These are phyloP conservation scores for Colletotrichum coccodes DNA, from an alignment of 2,329 filamentous ascomycete genomes.

Conservation along the genomic window DNA sequence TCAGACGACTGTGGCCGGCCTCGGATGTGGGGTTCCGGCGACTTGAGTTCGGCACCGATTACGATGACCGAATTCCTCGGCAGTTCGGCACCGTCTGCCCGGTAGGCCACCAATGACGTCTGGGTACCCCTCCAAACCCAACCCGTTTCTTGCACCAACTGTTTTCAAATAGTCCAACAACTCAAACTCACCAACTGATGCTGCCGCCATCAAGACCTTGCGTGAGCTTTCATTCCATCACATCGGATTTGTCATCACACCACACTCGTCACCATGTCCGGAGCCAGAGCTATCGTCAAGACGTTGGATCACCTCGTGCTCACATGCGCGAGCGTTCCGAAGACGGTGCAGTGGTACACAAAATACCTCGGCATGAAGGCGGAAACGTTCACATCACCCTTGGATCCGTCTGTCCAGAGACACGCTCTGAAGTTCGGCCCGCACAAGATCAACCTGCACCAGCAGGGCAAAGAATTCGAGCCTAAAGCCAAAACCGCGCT, in stretches of 20 bases:
- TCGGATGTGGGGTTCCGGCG: constrained; percentile 6
- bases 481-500: constrained; percentile 65
- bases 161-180: background rate
- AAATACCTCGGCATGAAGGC: constrained; percentile 66
- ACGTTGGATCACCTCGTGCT: constrained; percentile 71
- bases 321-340: constrained; percentile 61
- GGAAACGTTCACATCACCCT: constrained; percentile 57
- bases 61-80: constrained; percentile 11
- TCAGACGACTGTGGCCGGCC: background rate
- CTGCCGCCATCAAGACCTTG: background rate
- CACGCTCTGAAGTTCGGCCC: constrained; percentile 65
- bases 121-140: background rate
- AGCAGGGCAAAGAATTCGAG: constrained; percentile 66
- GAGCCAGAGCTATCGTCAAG: constrained; percentile 42
- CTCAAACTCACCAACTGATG: background rate
- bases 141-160: too few species aligned
- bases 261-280: background rate
- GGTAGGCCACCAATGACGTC: constrained; percentile 2
- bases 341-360: constrained; percentile 65
- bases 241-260: background rate
- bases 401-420: constrained; percentile 48
- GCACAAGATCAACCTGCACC: constrained; percentile 72
- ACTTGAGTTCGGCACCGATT: constrained; percentile 8
- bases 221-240: background rate
- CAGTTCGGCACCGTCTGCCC: constrained; percentile 6